phyloP scores from a whole-genome alignment of 2,329 filamentous ascomycete genomes.

The Alternaria solani region DNA sequence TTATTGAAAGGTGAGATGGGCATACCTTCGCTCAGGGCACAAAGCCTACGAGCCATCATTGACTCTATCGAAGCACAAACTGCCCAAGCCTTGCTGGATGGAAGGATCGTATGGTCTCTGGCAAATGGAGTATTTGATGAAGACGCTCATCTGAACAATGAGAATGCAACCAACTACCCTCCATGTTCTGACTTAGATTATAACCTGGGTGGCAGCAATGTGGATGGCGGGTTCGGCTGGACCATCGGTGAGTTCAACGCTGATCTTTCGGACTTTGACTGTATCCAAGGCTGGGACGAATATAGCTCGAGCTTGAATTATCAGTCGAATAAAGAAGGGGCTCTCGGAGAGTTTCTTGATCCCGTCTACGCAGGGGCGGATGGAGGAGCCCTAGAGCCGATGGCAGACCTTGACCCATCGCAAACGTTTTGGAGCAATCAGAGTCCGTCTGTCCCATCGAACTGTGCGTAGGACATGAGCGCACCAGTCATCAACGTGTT shows the following conservation, averaged over 20 bases:
- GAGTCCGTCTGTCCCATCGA: background rate
- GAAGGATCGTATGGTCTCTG: background rate
- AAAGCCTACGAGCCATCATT: background rate
- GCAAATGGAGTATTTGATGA: background rate
- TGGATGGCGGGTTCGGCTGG: background rate
- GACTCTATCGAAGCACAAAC: background rate
- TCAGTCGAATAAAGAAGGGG: background rate
- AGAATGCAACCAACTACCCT: background rate
- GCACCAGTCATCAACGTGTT: background rate
- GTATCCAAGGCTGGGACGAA: background rate
- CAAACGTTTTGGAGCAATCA: background rate
- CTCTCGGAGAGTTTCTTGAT: background rate
- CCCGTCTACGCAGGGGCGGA: background rate
- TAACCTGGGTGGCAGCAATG: background rate
- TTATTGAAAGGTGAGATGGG: background rate
- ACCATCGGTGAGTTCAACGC: background rate
- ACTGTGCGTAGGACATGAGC: background rate
- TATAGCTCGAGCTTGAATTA: background rate
- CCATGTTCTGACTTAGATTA: background rate
- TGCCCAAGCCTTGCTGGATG: accelerated
- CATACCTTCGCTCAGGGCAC: background rate
- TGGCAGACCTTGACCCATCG: background rate
- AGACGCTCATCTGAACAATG: background rate
- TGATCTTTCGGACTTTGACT: background rate
- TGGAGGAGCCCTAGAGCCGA: background rate